Percentiles rank a stretch among this genome's conserved stretches.
phyloP scores from a whole-genome alignment of 768 basidiomycete genomes.

The Suillus spraguei region DNA sequence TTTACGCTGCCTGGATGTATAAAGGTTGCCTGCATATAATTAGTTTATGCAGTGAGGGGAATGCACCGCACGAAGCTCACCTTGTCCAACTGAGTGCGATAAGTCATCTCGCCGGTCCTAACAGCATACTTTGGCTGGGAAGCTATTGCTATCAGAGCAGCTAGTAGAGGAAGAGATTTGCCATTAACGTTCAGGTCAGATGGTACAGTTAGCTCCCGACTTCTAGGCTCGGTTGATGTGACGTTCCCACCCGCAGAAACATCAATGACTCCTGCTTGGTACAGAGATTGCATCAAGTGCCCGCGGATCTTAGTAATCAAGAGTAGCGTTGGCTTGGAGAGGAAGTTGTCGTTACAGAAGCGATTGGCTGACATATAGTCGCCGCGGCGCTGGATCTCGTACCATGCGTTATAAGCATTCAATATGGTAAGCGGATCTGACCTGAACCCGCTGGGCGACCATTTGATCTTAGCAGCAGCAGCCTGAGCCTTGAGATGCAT shows the following conservation, averaged over 20 bases:
- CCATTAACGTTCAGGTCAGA: conserved; percentile 69
- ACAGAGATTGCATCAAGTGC: conserved; percentile 76
- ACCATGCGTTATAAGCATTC: conserved; percentile 84
- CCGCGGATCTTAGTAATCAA: conserved; percentile 79
- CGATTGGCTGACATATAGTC: conserved; percentile 67
- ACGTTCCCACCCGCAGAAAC: conserved; percentile 70
- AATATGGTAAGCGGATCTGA: conserved; percentile 84
- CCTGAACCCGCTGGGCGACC: conserved; percentile 77
- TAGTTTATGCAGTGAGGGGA: conserved; percentile 11
- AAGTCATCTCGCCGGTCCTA: conserved; percentile 63
- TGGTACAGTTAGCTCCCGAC: conserved; percentile 51
- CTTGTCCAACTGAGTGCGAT: conserved; percentile 83
- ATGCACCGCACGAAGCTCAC: conserved; percentile 41
- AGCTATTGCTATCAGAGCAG: conserved; percentile 83
- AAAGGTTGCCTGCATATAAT: conserved; percentile 55
- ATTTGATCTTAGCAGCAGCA: conserved; percentile 70
- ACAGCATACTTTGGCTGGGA: conserved; percentile 92
- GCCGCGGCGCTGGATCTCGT: conserved; percentile 64
- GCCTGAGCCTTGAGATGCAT: conserved; percentile 75
- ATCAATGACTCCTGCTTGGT: conserved; percentile 79
- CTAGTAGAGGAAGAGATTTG: conserved; percentile 75
- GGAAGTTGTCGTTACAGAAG: conserved; percentile 86
- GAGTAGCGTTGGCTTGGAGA: conserved; percentile 82
- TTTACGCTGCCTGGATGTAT: conserved; percentile 92
- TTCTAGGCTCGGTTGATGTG: conserved; percentile 30